A percentile compares a stretch with the other conserved stretches of the same genome.
These are phyloP conservation scores for Raddia guianensis DNA, from an alignment of 176 grass and related monocot species.

Conservation along the genomic window DNA sequence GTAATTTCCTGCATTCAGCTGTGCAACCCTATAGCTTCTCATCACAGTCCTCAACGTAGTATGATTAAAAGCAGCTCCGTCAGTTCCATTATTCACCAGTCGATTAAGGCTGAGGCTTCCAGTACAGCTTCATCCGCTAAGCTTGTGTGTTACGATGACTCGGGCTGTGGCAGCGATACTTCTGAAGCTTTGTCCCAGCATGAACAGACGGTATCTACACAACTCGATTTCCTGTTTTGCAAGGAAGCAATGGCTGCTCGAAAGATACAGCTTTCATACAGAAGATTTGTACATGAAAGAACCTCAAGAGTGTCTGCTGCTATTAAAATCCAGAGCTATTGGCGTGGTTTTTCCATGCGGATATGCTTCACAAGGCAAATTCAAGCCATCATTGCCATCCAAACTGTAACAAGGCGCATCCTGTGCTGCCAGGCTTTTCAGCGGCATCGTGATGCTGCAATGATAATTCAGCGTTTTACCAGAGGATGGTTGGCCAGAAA, in stretches of 20 bases:
- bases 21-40: constrained; percentile 17
- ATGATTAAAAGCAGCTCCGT: constrained; percentile 17
- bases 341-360: constrained; percentile 46
- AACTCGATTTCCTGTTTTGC: constrained; percentile 9
- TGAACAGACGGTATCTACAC: constrained; percentile 14
- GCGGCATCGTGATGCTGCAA: constrained; percentile 21
- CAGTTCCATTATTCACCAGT: not conserved
- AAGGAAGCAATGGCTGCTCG: constrained; percentile 48
- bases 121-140: constrained; percentile 20
- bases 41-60: not conserved
- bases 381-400: constrained; percentile 45
- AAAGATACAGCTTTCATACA: constrained; percentile 58
- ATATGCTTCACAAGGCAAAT: constrained; percentile 46
- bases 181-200: constrained; percentile 22
- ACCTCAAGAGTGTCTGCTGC: constrained; percentile 42
- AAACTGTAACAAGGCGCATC: constrained; percentile 42
- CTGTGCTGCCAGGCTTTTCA: constrained; percentile 37
- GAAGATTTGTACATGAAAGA: constrained; percentile 43
- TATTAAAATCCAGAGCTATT: constrained; percentile 63
- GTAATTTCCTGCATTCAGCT: not conserved
- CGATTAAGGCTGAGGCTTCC: not conserved
- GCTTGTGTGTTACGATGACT: constrained; percentile 11
- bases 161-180: constrained; percentile 21
- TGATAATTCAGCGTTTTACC: constrained; percentile 49
- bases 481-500: constrained; percentile 62